Conservation (phyloP, 78 protist genomes). For the Dictyostelium intermedium region DNA sequence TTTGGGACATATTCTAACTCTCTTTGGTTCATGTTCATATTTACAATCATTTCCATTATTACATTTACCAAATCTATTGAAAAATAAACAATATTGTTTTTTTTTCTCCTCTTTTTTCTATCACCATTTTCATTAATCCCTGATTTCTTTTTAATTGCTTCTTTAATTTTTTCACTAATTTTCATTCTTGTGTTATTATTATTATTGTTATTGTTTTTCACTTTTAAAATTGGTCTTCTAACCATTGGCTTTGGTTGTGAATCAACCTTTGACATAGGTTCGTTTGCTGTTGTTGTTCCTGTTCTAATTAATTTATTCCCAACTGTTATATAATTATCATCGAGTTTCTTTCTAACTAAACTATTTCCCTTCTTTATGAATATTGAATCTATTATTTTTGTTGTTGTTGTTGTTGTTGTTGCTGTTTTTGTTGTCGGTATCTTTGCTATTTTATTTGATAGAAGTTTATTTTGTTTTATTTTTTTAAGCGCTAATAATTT, state of each 20-base stretch:
- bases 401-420: background rate
- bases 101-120: background rate
- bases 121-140: background rate
- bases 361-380: conserved; percentile 40
- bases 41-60: conserved; percentile 50
- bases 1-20: conserved; percentile 42
- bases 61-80: conserved; percentile 73
- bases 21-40: conserved; percentile 43
- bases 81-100: conserved; percentile 49
- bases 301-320: conserved; percentile 34
- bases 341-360: conserved; percentile 21
- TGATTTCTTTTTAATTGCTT: background rate
- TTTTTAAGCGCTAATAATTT: background rate
- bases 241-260: background rate
- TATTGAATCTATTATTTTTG: conserved; percentile 32
- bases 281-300: background rate
- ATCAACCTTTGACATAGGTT: background rate
- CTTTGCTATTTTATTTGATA: background rate
- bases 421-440: background rate
- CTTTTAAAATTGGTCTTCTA: background rate
- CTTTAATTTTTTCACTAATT: conserved; percentile 25
- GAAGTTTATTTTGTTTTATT: background rate
- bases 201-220: background rate
- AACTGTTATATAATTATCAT: conserved; percentile 14
- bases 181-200: background rate